phyloP scores from a whole-genome alignment of 805 yeast genomes.

The Ogataea saltuana region DNA sequence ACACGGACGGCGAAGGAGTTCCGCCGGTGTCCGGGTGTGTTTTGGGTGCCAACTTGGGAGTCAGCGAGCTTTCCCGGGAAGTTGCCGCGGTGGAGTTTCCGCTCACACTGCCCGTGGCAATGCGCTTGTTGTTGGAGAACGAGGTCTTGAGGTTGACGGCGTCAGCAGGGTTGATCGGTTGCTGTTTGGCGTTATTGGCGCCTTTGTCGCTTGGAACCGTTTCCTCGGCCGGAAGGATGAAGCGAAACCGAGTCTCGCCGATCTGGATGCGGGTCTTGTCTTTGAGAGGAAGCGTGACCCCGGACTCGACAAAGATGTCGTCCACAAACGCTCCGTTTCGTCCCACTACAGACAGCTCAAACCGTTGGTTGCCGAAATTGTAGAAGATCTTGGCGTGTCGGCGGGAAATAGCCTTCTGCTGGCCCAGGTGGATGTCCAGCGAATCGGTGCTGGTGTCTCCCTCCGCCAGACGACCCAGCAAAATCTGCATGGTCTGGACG shows the following conservation, averaged over 20 bases:
- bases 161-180: slow-evolving; percentile 55
- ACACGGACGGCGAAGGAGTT: too few relatives aligned
- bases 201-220: slow-evolving; percentile 25
- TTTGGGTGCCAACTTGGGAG: slow-evolving; percentile 15
- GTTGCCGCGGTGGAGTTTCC: slow-evolving; percentile 23
- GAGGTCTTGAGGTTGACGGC: slow-evolving; percentile 58
- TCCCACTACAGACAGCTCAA: slow-evolving; percentile 89
- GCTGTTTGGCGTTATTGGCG: slow-evolving; percentile 28
- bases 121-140: slow-evolving; percentile 35
- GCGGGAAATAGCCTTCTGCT: slow-evolving; percentile 89
- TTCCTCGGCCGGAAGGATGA: slow-evolving; percentile 76
- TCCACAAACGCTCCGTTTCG: slow-evolving; percentile 97
- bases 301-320: slow-evolving; percentile 84
- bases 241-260: slow-evolving; percentile 87
- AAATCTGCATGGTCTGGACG: slow-evolving; percentile 93
- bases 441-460: slow-evolving; percentile 54
- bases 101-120: slow-evolving; percentile 16
- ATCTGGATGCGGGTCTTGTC: slow-evolving; percentile 87
- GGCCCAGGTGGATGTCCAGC: slow-evolving; percentile 90
- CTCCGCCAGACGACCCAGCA: slow-evolving; percentile 86
- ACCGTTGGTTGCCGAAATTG: slow-evolving; percentile 93
- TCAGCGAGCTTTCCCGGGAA: slow-evolving; percentile 27
- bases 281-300: slow-evolving; percentile 82
- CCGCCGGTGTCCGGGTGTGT: too few relatives aligned
- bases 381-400: slow-evolving; percentile 95